phyloP scores from a whole-genome alignment of 2,329 filamentous ascomycete species.

The Apiospora phragmitis region DNA sequence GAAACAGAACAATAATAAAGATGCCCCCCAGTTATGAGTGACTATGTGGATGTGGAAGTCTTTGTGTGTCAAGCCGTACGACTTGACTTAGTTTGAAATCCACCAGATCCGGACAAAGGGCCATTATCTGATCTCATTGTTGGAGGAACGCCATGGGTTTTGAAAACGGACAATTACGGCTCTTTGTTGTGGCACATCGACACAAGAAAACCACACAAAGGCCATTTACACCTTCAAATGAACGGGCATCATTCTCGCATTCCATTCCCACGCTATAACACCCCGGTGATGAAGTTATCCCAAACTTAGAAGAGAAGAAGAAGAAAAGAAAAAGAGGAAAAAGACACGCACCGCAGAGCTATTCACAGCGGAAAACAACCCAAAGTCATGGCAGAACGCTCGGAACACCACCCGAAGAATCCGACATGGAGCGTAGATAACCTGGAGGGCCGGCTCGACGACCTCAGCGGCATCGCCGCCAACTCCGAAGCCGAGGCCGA shows the following conservation, averaged over 20 bases:
- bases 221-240: neutral
- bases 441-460: neutral
- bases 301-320: neutral
- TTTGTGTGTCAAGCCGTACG: neutral
- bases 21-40: too few relatives aligned
- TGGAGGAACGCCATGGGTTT: neutral
- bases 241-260: neutral
- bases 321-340: neutral
- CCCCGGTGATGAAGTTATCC: neutral
- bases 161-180: neutral
- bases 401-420: neutral
- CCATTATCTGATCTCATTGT: neutral
- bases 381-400: neutral
- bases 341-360: neutral
- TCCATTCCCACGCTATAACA: neutral
- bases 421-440: neutral
- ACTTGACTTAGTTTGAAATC: neutral
- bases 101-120: neutral
- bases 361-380: neutral
- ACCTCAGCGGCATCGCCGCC: too few relatives aligned
- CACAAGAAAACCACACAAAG: neutral
- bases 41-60: neutral
- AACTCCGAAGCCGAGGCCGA: neutral
- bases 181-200: neutral
- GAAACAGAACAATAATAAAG: neutral